phyloP scores from a whole-genome alignment of 352 stramenopile species.

The Pythium oligandrum region DNA sequence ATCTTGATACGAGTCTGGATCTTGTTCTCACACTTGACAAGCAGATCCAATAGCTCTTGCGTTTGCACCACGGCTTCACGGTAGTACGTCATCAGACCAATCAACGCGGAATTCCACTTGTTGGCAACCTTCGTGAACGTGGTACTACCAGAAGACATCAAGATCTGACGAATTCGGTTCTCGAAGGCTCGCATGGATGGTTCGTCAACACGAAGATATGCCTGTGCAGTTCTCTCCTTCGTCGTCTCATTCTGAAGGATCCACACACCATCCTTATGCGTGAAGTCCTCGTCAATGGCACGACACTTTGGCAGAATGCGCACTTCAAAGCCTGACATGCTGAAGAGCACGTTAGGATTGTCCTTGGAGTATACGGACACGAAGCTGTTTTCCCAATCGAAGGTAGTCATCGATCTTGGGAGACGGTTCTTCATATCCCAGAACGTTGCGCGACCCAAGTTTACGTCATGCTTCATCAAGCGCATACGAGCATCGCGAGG shows the following conservation, averaged over 20 bases:
- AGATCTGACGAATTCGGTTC: constrained; percentile 98
- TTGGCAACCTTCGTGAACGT: constrained; percentile 99
- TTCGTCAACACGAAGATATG: constrained; percentile 95
- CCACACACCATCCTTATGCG: constrained; percentile 99
- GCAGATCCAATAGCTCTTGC: constrained; percentile 98
- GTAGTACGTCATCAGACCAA: constrained; percentile 99
- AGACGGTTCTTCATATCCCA: constrained; percentile 99
- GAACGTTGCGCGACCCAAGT: constrained; percentile 98
- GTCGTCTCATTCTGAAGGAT: constrained; percentile 99
- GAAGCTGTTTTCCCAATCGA: constrained; percentile 99
- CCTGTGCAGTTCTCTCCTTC: constrained; percentile 99
- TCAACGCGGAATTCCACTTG: constrained; percentile 96
- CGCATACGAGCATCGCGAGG: constrained; percentile 98
- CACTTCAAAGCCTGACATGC: constrained; percentile 99
- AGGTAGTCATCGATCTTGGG: constrained; percentile 96
- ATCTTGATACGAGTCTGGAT: constrained; percentile 99
- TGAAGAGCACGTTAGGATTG: constrained; percentile 99
- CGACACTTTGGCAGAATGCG: constrained; percentile 92
- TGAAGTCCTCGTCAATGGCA: constrained; percentile 89
- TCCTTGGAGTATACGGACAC: constrained; percentile 99
- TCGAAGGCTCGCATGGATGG: constrained; percentile 96
- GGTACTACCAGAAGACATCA: constrained; percentile 99
- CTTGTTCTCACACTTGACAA: constrained; percentile 99
- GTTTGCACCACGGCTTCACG: constrained; percentile 99
- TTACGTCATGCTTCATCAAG: constrained; percentile 99